A percentile compares a stretch with the other conserved stretches of the same genome.
These are phyloP conservation scores for Diplocarpon rosae DNA, from an alignment of 2,329 filamentous ascomycete species.

Conservation along the genomic window DNA sequence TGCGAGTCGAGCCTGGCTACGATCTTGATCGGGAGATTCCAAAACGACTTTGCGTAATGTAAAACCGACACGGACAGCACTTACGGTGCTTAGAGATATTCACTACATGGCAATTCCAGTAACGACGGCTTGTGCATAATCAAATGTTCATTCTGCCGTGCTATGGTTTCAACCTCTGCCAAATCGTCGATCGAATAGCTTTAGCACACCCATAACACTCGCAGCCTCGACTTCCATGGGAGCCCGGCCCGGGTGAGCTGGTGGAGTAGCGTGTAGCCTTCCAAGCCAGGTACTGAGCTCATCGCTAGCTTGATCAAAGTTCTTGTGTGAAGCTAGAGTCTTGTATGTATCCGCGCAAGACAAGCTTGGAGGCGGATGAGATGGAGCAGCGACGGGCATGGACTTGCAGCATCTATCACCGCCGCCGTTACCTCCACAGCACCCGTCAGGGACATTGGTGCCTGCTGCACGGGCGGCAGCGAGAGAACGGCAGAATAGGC, in stretches of 20 bases:
- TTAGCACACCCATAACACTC: constrained; percentile 76
- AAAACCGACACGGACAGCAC: no score
- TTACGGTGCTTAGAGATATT: no score
- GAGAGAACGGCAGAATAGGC: constrained; percentile 72
- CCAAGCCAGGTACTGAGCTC: constrained; percentile 69
- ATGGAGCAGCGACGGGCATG: constrained; percentile 19
- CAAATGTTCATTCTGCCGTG: no score
- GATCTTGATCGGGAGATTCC: no score
- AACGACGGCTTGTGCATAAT: no score
- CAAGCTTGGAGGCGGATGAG: constrained; percentile 36
- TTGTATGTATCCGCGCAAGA: constrained; percentile 72
- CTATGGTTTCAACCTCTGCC: constrained; percentile 31
- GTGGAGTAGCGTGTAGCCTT: constrained; percentile 50
- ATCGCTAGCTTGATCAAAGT: constrained; percentile 62
- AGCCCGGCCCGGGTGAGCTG: constrained; percentile 31
- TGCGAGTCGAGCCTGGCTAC: no score
- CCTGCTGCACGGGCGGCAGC: constrained; percentile 43
- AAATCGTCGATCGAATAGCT: constrained; percentile 69
- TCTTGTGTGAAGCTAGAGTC: constrained; percentile 64
- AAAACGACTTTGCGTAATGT: no score
- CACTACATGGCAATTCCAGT: no score
- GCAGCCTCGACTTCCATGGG: constrained; percentile 73
- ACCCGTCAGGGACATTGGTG: constrained; percentile 36
- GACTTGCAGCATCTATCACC: constrained; percentile 54
- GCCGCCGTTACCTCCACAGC: constrained; percentile 48